These are phyloP conservation scores for Rutstroemia sp. DNA, from an alignment of 2,329 filamentous ascomycete genomes.

Conservation along the genomic window DNA sequence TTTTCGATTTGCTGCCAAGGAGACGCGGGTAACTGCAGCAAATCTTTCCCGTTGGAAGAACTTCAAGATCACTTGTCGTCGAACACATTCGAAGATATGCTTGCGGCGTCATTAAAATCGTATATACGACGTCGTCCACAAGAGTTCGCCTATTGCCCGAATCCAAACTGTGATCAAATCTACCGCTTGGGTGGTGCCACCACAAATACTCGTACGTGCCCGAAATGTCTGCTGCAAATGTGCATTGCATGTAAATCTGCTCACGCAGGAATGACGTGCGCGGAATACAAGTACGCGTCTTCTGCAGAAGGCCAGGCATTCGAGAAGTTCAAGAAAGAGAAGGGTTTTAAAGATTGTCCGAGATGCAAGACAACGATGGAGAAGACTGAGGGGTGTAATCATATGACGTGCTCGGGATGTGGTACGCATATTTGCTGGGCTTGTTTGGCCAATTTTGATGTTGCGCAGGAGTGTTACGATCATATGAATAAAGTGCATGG, in stretches of 20 bases:
- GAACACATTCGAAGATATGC: neutral
- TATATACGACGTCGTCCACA: neutral
- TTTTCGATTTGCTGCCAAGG: neutral
- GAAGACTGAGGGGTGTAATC: slow-evolving; percentile 37
- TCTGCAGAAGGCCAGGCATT: slow-evolving; percentile 3
- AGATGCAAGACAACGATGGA: slow-evolving; percentile 23
- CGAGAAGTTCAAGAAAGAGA: slow-evolving; percentile 26
- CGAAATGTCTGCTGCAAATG: neutral
- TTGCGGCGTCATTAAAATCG: neutral
- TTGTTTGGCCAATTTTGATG: slow-evolving; percentile 34
- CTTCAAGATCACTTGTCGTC: neutral
- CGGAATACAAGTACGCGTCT: slow-evolving; percentile 13
- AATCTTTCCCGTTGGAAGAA: neutral
- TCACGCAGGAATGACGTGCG: slow-evolving; percentile 8
- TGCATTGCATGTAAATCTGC: neutral
- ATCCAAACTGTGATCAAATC: neutral
- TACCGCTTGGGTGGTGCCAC: neutral
- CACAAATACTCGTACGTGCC: neutral
- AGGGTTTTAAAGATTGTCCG: slow-evolving; percentile 36
- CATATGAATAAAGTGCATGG: slow-evolving; percentile 19
- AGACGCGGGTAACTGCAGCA: neutral
- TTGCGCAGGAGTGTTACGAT: slow-evolving; percentile 15
- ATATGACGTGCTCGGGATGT: slow-evolving; percentile 38
- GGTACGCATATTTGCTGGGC: slow-evolving; percentile 41
- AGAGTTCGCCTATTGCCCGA: neutral